phyloP scores from a whole-genome alignment of 768 basidiomycete species.

The Tephrocybe sp. region DNA sequence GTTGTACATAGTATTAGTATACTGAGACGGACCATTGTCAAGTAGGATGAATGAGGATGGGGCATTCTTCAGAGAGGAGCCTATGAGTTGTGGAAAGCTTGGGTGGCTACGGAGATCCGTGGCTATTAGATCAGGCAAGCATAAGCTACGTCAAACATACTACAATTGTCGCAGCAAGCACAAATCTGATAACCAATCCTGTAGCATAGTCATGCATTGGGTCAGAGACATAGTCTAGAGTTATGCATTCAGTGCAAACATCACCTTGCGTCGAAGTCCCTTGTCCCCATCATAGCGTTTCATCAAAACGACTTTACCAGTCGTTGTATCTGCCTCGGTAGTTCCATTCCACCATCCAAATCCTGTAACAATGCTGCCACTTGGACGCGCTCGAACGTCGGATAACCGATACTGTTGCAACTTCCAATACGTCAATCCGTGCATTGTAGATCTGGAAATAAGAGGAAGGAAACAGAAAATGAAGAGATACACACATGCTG shows the following conservation, averaged over 20 bases:
- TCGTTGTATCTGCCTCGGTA: constrained; percentile 1
- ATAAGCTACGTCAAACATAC: constrained; percentile 1
- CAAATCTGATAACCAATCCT: constrained; percentile 11
- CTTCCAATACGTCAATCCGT: not conserved
- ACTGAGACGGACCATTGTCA: constrained; percentile 7
- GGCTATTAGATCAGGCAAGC: not conserved
- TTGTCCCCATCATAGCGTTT: constrained; percentile 10
- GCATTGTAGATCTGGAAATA: not conserved
- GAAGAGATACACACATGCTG: constrained; percentile 6
- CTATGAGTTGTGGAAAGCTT: constrained; percentile 14
- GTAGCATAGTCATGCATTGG: not conserved
- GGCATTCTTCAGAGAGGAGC: constrained; percentile 6
- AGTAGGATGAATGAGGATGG: constrained; percentile 11
- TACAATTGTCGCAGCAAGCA: constrained; percentile 6
- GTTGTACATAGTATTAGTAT: too few species aligned
- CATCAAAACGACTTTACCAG: constrained; percentile 5
- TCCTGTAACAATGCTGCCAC: not conserved
- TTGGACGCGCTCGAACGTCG: not conserved
- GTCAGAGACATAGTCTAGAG: too few species aligned
- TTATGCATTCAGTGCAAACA: too few species aligned
- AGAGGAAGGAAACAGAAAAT: not conserved
- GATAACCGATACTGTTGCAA: constrained; percentile 9
- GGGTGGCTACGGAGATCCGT: constrained; percentile 10
- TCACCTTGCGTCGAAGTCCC: constrained; percentile 6
- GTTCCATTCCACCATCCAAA: constrained; percentile 12